Percentiles rank a stretch among this genome's conserved stretches.
phyloP scores from a whole-genome alignment of 306 rosid genomes.

The Quercus variabilis region DNA sequence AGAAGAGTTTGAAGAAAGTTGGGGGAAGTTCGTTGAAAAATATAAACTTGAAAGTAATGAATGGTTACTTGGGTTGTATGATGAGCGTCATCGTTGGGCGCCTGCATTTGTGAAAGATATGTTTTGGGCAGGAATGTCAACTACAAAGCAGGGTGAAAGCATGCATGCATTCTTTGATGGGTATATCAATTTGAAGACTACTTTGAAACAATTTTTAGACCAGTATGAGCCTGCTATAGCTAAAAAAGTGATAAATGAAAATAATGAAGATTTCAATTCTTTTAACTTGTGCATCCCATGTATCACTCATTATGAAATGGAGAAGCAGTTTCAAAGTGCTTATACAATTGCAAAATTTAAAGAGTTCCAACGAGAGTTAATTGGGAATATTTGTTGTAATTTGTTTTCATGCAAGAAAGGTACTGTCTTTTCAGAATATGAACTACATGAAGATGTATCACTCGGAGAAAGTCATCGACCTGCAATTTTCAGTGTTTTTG shows the following conservation, averaged over 20 bases:
- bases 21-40: no score
- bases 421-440: no score
- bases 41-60: no score
- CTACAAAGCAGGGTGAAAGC: neutral
- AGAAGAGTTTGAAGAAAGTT: no score
- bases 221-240: conserved; percentile 1
- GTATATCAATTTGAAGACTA: neutral
- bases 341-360: conserved; percentile 11
- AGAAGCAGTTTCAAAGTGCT: conserved; percentile 1
- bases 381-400: conserved; percentile 12
- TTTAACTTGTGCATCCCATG: neutral
- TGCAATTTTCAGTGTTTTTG: no score
- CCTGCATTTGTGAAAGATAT: neutral
- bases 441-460: no score
- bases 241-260: neutral
- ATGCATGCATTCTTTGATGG: conserved; percentile 11
- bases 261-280: conserved; percentile 1
- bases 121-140: conserved; percentile 11
- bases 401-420: no score
- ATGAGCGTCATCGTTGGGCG: neutral
- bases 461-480: no score
- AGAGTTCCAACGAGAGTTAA: conserved; percentile 3
- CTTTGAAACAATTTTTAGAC: neutral
- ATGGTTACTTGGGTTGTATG: no score
- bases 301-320: conserved; percentile 5